Evolutionary conservation across 2,329 filamentous ascomycete genomes (phyloP).

Genomic region (Madurella mycetomatis): DNA sequence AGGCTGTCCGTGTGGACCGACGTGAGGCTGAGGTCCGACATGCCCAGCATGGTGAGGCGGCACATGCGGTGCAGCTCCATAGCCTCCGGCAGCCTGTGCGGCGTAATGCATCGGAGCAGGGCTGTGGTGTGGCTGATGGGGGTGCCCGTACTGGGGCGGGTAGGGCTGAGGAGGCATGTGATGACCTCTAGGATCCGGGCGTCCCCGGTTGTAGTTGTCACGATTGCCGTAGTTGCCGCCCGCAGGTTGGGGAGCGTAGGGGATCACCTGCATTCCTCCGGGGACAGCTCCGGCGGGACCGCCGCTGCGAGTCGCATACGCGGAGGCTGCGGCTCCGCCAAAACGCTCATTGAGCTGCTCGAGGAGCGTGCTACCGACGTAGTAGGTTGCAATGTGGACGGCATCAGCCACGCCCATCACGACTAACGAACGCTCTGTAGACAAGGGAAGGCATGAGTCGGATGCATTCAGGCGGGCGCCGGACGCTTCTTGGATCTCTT

Average conservation of each 20-base stretch:
- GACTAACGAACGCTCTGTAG: slow-evolving; percentile 94
- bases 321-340: slow-evolving; percentile 91
- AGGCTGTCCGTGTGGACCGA: slow-evolving; percentile 68
- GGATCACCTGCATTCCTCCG: slow-evolving; percentile 98
- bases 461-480: slow-evolving; percentile 95
- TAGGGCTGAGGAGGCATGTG: slow-evolving; percentile 68
- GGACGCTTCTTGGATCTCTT: slow-evolving; percentile 97
- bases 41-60: slow-evolving; percentile 67
- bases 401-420: slow-evolving; percentile 97
- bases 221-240: slow-evolving; percentile 89
- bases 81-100: slow-evolving; percentile 64
- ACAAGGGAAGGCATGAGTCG: slow-evolving; percentile 88
- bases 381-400: slow-evolving; percentile 98
- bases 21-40: slow-evolving; percentile 51
- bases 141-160: slow-evolving; percentile 68
- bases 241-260: slow-evolving; percentile 89
- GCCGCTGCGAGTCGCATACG: slow-evolving; percentile 91
- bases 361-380: slow-evolving; percentile 94
- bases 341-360: slow-evolving; percentile 97
- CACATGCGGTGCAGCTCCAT: slow-evolving; percentile 74
- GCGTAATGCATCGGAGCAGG: slow-evolving; percentile 75
- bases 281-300: slow-evolving; percentile 90
- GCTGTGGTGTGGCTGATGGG: slow-evolving; percentile 57
- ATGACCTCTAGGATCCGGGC: slow-evolving; percentile 68
- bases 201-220: slow-evolving; percentile 75